A percentile compares a stretch with the other conserved stretches of the same genome.
phyloP scores from a whole-genome alignment of 805 yeast species.

The Cyberlindnera meyerae region DNA sequence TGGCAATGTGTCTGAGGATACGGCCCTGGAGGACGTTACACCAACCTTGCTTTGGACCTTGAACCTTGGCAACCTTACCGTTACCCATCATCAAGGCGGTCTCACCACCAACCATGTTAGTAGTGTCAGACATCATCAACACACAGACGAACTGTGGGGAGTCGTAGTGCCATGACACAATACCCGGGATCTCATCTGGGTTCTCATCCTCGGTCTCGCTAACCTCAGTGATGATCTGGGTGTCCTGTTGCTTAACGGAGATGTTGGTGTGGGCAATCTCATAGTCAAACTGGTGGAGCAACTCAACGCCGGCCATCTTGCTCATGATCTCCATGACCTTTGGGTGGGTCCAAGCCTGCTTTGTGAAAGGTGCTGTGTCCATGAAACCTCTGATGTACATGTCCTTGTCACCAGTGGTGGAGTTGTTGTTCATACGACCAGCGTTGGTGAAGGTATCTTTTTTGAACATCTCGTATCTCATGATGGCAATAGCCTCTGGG shows the following conservation, averaged over 20 bases:
- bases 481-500: constrained; percentile 52
- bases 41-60: constrained; percentile 44
- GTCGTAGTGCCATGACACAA: constrained; percentile 61
- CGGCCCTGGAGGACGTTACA: constrained; percentile 48
- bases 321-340: constrained; percentile 47
- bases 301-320: constrained; percentile 43
- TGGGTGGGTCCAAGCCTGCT: constrained; percentile 57
- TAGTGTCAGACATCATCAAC: constrained; percentile 55
- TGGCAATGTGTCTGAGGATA: constrained; percentile 41
- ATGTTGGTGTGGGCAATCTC: constrained; percentile 52
- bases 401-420: constrained; percentile 45
- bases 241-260: constrained; percentile 33
- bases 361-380: constrained; percentile 44
- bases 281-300: constrained; percentile 34
- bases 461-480: constrained; percentile 50
- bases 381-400: constrained; percentile 47
- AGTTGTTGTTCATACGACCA: constrained; percentile 38
- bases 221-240: constrained; percentile 6
- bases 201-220: constrained; percentile 4
- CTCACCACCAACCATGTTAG: constrained; percentile 57
- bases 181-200: constrained; percentile 38
- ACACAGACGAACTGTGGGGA: constrained; percentile 65
- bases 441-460: constrained; percentile 41
- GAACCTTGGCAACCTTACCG: constrained; percentile 22
- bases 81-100: constrained; percentile 40